Percentiles rank a stretch among this genome's conserved stretches.
Conservation (phyloP, 139 green algal genomes). For the Chlamydomonas applanata region DNA sequence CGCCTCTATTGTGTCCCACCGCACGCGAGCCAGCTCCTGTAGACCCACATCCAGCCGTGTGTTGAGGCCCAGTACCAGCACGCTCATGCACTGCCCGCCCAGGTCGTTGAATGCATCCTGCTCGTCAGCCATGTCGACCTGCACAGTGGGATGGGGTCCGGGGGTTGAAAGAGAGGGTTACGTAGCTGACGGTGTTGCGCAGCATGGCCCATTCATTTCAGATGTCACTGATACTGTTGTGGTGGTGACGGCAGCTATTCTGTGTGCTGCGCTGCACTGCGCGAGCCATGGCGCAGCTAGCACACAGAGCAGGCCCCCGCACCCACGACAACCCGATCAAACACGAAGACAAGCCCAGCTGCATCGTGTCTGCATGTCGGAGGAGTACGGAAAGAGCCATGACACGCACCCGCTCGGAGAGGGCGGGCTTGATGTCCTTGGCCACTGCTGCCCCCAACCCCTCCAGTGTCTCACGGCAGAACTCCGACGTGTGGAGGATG, state of each 20-base stretch:
- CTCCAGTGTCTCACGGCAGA: constrained; percentile 76
- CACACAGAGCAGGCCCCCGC: too few species aligned
- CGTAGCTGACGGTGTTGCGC: too few species aligned
- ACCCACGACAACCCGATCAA: too few species aligned
- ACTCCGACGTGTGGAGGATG: constrained; percentile 92
- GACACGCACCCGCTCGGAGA: constrained; percentile 43
- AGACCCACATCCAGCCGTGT: constrained; percentile 80
- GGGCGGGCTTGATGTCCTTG: constrained; percentile 47
- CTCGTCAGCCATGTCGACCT: constrained; percentile 75
- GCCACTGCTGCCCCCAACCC: constrained; percentile 60
- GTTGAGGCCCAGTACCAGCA: constrained; percentile 88
- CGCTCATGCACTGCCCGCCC: constrained; percentile 70
- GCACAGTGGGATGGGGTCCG: neutral
- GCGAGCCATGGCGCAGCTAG: too few species aligned
- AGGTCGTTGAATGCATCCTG: constrained; percentile 81
- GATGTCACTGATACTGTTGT: too few species aligned
- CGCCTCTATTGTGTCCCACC: constrained; percentile 68
- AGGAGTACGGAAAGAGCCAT: too few species aligned
- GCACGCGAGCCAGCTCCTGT: constrained; percentile 48
- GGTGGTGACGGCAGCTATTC: too few species aligned
- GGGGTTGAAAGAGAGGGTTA: too few species aligned
- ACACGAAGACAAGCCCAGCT: too few species aligned
- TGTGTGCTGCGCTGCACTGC: too few species aligned
- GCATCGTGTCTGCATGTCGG: too few species aligned
- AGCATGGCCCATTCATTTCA: too few species aligned